Evolutionary conservation across 2,329 filamentous ascomycete genomes (phyloP).

Genomic region (Cryphonectria parasitica): DNA sequence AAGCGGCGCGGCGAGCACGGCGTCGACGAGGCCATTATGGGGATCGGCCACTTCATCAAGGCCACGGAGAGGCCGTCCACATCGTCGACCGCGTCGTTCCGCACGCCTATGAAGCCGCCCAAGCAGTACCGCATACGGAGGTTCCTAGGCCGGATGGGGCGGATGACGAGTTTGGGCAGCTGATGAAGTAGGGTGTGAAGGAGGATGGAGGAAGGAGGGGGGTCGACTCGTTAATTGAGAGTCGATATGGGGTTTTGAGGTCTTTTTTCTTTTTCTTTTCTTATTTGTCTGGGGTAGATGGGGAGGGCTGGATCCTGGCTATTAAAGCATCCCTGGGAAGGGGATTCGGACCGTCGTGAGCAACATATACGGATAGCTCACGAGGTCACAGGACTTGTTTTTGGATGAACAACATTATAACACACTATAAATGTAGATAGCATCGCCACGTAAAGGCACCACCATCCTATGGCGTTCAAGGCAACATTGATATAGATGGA

Average conservation of each 20-base stretch:
- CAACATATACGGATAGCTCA: neutral
- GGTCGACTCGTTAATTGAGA: neutral
- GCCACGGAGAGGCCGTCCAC: conserved; percentile 28
- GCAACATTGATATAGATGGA: neutral
- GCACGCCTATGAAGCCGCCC: conserved; percentile 27
- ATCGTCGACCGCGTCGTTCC: conserved; percentile 28
- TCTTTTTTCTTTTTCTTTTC: neutral
- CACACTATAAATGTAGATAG: neutral
- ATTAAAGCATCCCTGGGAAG: neutral
- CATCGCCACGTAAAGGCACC: neutral
- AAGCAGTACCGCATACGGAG: conserved; percentile 30
- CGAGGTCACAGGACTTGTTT: neutral
- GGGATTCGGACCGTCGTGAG: neutral
- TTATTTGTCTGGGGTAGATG: neutral
- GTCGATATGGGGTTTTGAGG: neutral
- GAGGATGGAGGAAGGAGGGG: neutral
- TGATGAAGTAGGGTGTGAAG: neutral
- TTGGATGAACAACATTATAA: neutral
- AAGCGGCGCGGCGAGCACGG: conserved; percentile 22
- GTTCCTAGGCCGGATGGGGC: conserved; percentile 26
- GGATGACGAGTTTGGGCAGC: conserved; percentile 27
- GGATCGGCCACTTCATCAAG: conserved; percentile 27
- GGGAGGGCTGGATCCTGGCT: neutral
- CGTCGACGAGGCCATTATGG: conserved; percentile 27
- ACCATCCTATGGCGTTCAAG: neutral